Evolutionary conservation across 1,284 basidiomycete genomes (phyloP).

Genomic region (Cystobasidium sp.): DNA sequence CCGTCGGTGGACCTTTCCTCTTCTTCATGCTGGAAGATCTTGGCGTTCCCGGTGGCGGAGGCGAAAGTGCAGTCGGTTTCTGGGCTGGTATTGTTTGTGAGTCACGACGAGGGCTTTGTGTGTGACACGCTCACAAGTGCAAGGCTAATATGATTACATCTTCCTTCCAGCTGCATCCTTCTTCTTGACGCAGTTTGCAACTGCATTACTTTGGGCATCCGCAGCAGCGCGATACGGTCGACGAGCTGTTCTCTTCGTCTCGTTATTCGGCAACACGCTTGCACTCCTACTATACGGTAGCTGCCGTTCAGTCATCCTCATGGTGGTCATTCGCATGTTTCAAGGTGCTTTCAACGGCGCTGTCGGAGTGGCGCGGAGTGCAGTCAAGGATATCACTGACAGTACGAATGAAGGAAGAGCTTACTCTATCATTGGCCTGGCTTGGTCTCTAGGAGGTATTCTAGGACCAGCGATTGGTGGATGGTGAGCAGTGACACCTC

Average conservation of each 20-base stretch:
- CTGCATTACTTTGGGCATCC: conserved; percentile 89
- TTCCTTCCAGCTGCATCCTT: conserved; percentile 54
- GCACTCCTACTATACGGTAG: conserved; percentile 85
- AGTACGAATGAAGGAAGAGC: conserved; percentile 52
- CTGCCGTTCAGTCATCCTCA: conserved; percentile 63
- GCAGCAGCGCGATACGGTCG: conserved; percentile 89
- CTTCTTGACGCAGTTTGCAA: conserved; percentile 75
- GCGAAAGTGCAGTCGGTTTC: conserved; percentile 75
- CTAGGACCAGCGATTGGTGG: conserved; percentile 51
- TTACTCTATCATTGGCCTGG: conserved; percentile 48
- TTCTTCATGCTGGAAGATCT: conserved; percentile 91
- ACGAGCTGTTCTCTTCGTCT: conserved; percentile 80
- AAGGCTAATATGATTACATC: neutral
- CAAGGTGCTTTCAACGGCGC: conserved; percentile 92
- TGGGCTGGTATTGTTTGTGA: conserved; percentile 80
- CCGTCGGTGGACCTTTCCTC: conserved; percentile 67
- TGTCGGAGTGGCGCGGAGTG: conserved; percentile 65
- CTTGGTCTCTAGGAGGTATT: conserved; percentile 53
- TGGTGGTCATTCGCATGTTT: conserved; percentile 82
- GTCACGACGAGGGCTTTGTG: conserved; percentile 42
- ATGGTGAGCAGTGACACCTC: conserved; percentile 42
- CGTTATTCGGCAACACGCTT: conserved; percentile 78
- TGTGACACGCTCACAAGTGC: neutral
- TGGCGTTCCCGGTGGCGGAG: conserved; percentile 63
- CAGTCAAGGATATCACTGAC: conserved; percentile 85